Conservation (phyloP, 2,329 filamentous ascomycete genomes). For the Graphiopsis chlorocephala region DNA sequence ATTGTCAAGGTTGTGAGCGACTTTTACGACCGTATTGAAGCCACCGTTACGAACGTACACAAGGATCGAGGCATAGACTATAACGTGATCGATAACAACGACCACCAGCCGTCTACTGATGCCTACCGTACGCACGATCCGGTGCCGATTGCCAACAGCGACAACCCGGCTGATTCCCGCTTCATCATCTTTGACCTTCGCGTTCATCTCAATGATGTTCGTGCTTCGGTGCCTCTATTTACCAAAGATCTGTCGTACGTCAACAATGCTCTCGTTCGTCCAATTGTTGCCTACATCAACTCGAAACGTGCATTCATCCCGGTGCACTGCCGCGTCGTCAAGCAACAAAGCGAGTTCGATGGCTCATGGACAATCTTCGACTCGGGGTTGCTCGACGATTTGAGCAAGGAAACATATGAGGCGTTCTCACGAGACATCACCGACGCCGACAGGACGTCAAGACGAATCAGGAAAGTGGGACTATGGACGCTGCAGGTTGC, state of each 20-base stretch:
- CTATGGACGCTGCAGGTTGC: slow-evolving; percentile 93
- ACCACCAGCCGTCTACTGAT: slow-evolving; percentile 15
- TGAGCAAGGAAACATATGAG: slow-evolving; percentile 89
- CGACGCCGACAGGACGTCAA: slow-evolving; percentile 80
- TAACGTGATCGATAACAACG: slow-evolving; percentile 25
- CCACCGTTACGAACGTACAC: slow-evolving; percentile 68
- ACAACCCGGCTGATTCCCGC: slow-evolving; percentile 59
- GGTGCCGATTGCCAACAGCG: background rate
- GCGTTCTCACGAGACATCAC: slow-evolving; percentile 90
- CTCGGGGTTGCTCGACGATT: slow-evolving; percentile 88
- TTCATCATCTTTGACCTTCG: slow-evolving; percentile 91
- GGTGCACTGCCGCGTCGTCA: slow-evolving; percentile 90
- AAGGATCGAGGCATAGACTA: slow-evolving; percentile 20
- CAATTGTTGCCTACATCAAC: slow-evolving; percentile 98
- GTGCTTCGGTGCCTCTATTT: slow-evolving; percentile 88
- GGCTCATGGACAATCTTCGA: slow-evolving; percentile 95
- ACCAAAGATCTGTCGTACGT: slow-evolving; percentile 89
- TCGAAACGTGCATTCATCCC: slow-evolving; percentile 92
- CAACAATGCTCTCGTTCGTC: slow-evolving; percentile 90
- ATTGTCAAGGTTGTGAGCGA: slow-evolving; percentile 94
- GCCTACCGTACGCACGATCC: background rate
- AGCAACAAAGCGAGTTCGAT: slow-evolving; percentile 83
- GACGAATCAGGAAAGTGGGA: slow-evolving; percentile 90
- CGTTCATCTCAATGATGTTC: slow-evolving; percentile 93
- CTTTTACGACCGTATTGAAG: slow-evolving; percentile 93